Evolutionary conservation across 139 green algal genomes (phyloP).

Genomic region (Picochlorum sp.): DNA sequence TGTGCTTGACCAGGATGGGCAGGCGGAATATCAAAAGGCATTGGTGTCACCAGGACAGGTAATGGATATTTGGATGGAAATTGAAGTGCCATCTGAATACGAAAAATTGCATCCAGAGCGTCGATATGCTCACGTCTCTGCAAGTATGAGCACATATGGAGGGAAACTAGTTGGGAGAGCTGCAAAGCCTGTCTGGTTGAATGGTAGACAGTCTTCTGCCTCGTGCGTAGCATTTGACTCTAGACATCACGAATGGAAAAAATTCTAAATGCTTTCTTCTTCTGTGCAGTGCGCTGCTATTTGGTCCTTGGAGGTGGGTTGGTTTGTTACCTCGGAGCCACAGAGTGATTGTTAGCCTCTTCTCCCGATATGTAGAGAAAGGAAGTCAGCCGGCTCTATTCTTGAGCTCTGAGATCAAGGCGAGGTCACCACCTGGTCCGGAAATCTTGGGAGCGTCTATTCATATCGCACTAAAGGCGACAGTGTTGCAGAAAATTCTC

Average conservation of each 20-base stretch:
- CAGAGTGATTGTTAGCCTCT: constrained; percentile 24
- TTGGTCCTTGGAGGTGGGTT: constrained; percentile 4
- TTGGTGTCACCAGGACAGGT: constrained; percentile 13
- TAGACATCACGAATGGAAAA: too few species aligned
- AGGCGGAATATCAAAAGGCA: neutral
- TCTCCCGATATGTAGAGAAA: constrained; percentile 25
- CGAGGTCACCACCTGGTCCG: constrained; percentile 3
- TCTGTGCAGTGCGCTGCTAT: constrained; percentile 3
- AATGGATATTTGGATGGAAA: constrained; percentile 40
- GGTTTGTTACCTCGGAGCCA: neutral
- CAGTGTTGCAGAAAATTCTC: constrained; percentile 15
- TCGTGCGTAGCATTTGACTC: neutral
- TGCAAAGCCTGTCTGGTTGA: constrained; percentile 26
- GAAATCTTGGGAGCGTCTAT: constrained; percentile 25
- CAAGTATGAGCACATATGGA: constrained; percentile 22
- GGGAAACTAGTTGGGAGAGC: constrained; percentile 6
- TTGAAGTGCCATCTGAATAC: constrained; percentile 14
- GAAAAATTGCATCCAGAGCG: neutral
- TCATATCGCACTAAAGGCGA: constrained; percentile 18
- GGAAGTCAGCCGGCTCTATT: constrained; percentile 16
- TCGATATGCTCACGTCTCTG: constrained; percentile 24
- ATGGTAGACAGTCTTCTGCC: neutral
- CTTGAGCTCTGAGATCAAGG: constrained; percentile 23
- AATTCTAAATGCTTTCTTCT: neutral
- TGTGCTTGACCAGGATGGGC: constrained; percentile 17